Conservation (phyloP, 2,329 filamentous ascomycete genomes). For the Penicillium palitans region DNA sequence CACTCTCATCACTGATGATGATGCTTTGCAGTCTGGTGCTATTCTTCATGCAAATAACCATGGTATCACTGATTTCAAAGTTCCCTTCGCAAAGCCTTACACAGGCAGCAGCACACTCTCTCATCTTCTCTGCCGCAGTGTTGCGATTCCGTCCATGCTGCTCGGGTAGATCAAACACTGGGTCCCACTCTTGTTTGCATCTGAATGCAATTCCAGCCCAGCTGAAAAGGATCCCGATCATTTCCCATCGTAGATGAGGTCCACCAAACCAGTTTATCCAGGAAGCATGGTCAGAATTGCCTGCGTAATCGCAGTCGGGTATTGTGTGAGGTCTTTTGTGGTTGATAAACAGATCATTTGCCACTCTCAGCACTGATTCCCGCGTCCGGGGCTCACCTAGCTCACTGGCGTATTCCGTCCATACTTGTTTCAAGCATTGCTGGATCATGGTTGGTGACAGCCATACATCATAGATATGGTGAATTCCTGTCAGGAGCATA, state of each 20-base stretch:
- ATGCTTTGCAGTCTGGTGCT: conserved; percentile 2
- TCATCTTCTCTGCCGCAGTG: conserved; percentile 1
- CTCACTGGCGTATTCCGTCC: not conserved
- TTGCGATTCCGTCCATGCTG: not conserved
- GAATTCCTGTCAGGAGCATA: not conserved
- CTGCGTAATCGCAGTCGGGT: not conserved
- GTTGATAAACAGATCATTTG: not conserved
- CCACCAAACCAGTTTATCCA: conserved; percentile 1
- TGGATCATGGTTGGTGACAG: not conserved
- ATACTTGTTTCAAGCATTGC: conserved; percentile 2
- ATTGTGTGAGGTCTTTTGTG: not conserved
- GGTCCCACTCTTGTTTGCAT: conserved; percentile 3
- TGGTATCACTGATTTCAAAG: conserved; percentile 1
- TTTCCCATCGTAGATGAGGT: conserved; percentile 2
- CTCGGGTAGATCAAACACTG: not conserved
- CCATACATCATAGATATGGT: not conserved
- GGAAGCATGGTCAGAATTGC: not conserved
- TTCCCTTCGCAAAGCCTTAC: not conserved
- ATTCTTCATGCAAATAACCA: conserved; percentile 7
- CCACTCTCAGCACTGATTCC: not conserved
- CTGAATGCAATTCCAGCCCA: conserved; percentile 4
- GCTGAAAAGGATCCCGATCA: conserved; percentile 1
- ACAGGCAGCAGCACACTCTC: conserved; percentile 3
- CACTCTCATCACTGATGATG: not conserved
- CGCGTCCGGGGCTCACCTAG: not conserved